Conservation (phyloP, 2,329 filamentous ascomycete genomes). For the Penicillium oxalicum region DNA sequence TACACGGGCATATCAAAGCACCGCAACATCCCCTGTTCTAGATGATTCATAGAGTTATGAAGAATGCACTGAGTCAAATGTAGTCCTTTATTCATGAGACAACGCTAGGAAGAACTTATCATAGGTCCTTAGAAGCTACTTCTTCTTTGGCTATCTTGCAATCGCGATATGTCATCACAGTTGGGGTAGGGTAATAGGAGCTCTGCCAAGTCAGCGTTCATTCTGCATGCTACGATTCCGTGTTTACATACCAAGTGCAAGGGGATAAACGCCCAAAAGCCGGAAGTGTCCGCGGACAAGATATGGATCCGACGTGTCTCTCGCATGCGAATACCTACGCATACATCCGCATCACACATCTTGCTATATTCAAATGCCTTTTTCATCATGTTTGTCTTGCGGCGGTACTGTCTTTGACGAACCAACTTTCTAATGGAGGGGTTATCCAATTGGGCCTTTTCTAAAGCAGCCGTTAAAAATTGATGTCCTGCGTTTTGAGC, state of each 20-base stretch:
- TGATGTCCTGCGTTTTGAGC: background rate
- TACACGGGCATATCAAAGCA: background rate
- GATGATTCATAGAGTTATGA: no score
- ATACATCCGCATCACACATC: constrained; percentile 11
- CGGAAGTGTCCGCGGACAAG: background rate
- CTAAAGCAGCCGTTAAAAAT: background rate
- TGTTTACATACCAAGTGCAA: background rate
- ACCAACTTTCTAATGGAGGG: constrained; percentile 2
- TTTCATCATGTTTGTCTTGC: constrained; percentile 11
- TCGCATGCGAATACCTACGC: constrained; percentile 18
- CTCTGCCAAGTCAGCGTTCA: background rate
- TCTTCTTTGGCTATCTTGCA: background rate
- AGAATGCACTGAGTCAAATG: background rate
- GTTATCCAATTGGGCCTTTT: background rate
- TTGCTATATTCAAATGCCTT: constrained; percentile 5
- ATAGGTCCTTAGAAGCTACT: background rate
- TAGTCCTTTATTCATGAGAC: background rate
- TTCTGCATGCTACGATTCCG: background rate
- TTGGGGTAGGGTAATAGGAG: background rate
- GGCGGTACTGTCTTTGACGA: constrained; percentile 9
- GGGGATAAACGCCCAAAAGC: background rate
- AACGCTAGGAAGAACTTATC: background rate
- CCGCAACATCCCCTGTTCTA: background rate
- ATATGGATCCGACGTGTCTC: background rate
- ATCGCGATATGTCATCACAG: background rate